Evolutionary conservation across 1,284 basidiomycete genomes (phyloP).

Genomic region (Tetrapyrgos nigripes): DNA sequence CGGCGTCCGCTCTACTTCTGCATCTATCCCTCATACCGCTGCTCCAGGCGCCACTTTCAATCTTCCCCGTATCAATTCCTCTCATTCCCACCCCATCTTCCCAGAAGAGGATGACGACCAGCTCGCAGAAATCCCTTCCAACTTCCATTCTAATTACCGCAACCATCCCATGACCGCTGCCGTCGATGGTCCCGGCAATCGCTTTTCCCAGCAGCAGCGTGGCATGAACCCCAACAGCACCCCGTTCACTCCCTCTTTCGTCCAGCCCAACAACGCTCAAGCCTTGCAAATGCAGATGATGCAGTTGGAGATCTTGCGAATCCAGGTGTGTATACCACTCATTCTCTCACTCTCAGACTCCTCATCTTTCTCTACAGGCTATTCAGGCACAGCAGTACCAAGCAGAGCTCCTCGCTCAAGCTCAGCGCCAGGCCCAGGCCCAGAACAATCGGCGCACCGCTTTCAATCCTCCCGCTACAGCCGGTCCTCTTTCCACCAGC

Average conservation of each 20-base stretch:
- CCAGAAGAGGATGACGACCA: conserved; percentile 64
- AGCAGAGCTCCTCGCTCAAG: conserved; percentile 53
- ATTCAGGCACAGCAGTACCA: conserved; percentile 65
- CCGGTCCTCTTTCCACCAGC: conserved; percentile 65
- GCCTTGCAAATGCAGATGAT: conserved; percentile 81
- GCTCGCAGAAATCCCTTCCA: conserved; percentile 58
- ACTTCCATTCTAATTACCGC: conserved; percentile 39
- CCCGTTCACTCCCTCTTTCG: conserved; percentile 58
- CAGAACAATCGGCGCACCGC: conserved; percentile 55
- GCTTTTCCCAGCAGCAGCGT: conserved; percentile 68
- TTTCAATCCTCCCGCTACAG: conserved; percentile 68
- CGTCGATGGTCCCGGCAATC: conserved; percentile 68
- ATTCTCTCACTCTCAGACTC: conserved; percentile 15
- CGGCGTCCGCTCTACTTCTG: conserved; percentile 76
- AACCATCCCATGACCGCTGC: conserved; percentile 68
- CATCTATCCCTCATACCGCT: conserved; percentile 70
- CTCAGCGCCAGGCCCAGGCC: conserved; percentile 62
- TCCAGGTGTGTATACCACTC: conserved; percentile 72
- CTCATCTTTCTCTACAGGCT: conserved; percentile 45
- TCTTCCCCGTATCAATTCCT: conserved; percentile 55
- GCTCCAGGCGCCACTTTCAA: conserved; percentile 68
- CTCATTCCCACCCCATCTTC: conserved; percentile 47
- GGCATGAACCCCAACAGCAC: conserved; percentile 63
- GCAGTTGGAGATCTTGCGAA: conserved; percentile 79
- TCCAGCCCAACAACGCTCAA: conserved; percentile 47